Conservation (phyloP, 2,329 filamentous ascomycete species). For the Plenodomus lindquistii region DNA sequence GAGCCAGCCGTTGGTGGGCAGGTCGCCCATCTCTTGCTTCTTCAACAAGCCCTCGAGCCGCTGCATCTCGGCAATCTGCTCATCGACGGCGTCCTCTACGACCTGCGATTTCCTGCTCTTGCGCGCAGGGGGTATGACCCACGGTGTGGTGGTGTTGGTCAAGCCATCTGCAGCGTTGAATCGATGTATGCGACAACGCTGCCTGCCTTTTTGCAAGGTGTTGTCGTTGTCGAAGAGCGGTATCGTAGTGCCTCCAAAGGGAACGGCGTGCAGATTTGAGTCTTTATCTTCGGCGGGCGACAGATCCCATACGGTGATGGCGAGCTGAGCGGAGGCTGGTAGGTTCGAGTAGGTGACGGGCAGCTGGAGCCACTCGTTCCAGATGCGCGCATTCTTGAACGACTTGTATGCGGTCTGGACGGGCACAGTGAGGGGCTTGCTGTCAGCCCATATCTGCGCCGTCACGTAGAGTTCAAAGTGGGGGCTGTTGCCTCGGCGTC, state of each 20-base stretch:
- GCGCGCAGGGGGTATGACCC: constrained; percentile 61
- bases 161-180: constrained; percentile 84
- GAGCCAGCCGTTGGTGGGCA: constrained; percentile 90
- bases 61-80: constrained; percentile 83
- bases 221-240: constrained; percentile 91
- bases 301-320: constrained; percentile 94
- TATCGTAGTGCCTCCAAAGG: constrained; percentile 93
- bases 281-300: constrained; percentile 75
- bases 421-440: constrained; percentile 89
- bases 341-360: constrained; percentile 83
- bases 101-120: constrained; percentile 55
- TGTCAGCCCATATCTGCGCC: constrained; percentile 91
- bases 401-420: constrained; percentile 91
- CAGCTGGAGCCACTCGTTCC: constrained; percentile 95
- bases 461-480: constrained; percentile 92
- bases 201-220: constrained; percentile 85
- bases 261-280: constrained; percentile 76
- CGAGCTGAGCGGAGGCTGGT: constrained; percentile 79
- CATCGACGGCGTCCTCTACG: constrained; percentile 53
- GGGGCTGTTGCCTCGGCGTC: constrained; percentile 54
- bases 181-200: constrained; percentile 86
- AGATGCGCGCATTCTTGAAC: constrained; percentile 74
- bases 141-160: constrained; percentile 77
- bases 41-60: constrained; percentile 89
- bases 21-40: constrained; percentile 97